Conservation (phyloP, 1,284 basidiomycete species). For the Pholiota adiposa region DNA sequence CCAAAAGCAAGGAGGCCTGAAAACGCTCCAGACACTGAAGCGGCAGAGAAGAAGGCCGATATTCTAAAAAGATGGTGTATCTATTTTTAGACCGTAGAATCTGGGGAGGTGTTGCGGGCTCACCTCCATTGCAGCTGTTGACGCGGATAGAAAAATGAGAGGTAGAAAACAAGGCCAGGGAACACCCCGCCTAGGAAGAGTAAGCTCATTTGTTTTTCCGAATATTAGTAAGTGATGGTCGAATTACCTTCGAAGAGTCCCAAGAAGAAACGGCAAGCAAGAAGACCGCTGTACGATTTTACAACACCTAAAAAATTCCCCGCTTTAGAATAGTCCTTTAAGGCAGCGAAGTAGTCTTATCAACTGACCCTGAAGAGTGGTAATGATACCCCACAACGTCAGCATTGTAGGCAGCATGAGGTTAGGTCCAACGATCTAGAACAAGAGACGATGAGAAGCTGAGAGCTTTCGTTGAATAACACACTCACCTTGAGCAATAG, state of each 20-base stretch:
- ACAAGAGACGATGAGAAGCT: neutral
- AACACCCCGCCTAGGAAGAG: slow-evolving; percentile 29
- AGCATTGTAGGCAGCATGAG: slow-evolving; percentile 59
- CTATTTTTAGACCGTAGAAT: neutral
- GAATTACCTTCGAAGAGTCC: slow-evolving; percentile 29
- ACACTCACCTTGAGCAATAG: slow-evolving; percentile 22
- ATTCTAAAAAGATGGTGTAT: slow-evolving; percentile 26
- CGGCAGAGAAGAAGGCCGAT: slow-evolving; percentile 39
- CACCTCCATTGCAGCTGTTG: slow-evolving; percentile 20
- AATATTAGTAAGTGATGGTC: neutral
- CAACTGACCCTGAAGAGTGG: slow-evolving; percentile 52
- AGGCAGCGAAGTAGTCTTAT: too few relatives aligned
- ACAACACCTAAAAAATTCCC: too few relatives aligned
- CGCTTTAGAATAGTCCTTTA: too few relatives aligned
- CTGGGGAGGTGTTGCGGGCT: neutral
- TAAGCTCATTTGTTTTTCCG: neutral
- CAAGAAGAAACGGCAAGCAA: slow-evolving; percentile 30
- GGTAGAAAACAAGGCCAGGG: slow-evolving; percentile 39
- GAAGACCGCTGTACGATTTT: slow-evolving; percentile 24
- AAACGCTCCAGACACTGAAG: slow-evolving; percentile 39
- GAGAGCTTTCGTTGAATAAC: too few relatives aligned
- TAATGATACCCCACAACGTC: slow-evolving; percentile 60
- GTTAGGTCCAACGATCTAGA: slow-evolving; percentile 59
- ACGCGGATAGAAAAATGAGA: slow-evolving; percentile 36
- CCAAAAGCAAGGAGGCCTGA: slow-evolving; percentile 42